Evolutionary conservation across 2,329 filamentous ascomycete genomes (phyloP), one percentile per base, ranked within the genome.

Genomic region (Sporothrix pallida): DNA sequence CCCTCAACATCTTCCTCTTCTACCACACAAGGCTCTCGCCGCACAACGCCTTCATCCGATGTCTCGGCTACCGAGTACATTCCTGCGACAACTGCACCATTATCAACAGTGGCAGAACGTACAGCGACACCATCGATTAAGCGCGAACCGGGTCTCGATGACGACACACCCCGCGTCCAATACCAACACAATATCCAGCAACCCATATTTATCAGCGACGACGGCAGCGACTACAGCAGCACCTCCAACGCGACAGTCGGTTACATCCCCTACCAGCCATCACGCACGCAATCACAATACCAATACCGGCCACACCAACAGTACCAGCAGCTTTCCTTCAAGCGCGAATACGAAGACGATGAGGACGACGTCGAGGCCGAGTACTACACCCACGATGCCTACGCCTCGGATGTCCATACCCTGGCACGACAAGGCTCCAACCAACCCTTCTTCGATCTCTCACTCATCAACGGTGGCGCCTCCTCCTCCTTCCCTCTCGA

Each of bases 21-120:
- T 3, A 23, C 58, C 48, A 56, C 71, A 31, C 7, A 63, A 44
- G 44, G 44, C 20, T 71, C 70, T 12, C 70, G 56, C 6, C 70
- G 56, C 12, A 71, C 70, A 2, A 71, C 70, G 12, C 70, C 70
- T 2, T 26, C 58, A 23, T 73, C 72, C 10, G 72, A 70, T 48
- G 46, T 63, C 4, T 70, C 68, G 10, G 65, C 65, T 15, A 42
- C 52, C 17, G 68, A 70, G 12, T 26, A 31, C 7, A 7, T 48
- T 42, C 37, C 56, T 3, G 56, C n/a, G 0, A 23, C 69, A 3
- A 48, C n/a, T 2, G 50, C 52, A 1, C 8, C 20, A 10, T 3
- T 17, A 42, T 50, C 10, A n/a, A 42, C 58, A 42, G n/a, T 15
- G 1, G n/a, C 37, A 2, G 1, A n/a, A 6, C 44, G 26, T 10